Evolutionary conservation across 805 yeast species (phyloP).

Genomic region (Candida golubevii): DNA sequence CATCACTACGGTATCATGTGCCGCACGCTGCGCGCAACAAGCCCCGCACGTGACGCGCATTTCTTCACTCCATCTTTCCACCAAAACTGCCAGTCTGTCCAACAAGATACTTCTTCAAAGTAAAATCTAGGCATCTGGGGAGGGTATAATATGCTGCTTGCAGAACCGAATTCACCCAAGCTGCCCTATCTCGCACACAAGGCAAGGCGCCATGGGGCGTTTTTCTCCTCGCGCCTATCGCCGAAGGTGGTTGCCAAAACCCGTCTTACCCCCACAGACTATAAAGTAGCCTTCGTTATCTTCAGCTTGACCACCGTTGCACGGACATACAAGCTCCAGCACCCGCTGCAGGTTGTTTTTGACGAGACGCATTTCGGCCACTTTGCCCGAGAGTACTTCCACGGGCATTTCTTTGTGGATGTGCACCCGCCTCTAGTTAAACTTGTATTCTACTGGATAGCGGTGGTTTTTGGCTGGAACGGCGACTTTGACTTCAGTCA

Average conservation of each 20-base stretch:
- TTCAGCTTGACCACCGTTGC: constrained; percentile 21
- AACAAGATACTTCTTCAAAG: neutral
- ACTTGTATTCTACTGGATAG: constrained; percentile 52
- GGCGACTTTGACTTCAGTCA: constrained; percentile 35
- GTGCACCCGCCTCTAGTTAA: constrained; percentile 72
- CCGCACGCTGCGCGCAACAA: too few species aligned
- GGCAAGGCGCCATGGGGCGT: constrained; percentile 30
- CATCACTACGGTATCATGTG: too few species aligned
- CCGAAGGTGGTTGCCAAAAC: constrained; percentile 14
- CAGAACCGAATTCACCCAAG: neutral
- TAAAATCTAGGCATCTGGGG: too few species aligned
- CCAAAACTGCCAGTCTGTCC: neutral
- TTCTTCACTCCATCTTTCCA: neutral
- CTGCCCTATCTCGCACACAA: constrained; percentile 23
- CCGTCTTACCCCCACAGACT: constrained; percentile 15
- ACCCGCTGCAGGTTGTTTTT: constrained; percentile 41
- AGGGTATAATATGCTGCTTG: neutral
- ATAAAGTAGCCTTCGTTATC: constrained; percentile 1
- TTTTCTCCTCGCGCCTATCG: constrained; percentile 21
- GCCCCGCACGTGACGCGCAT: too few species aligned
- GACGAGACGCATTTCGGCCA: constrained; percentile 45
- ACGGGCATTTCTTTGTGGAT: constrained; percentile 62
- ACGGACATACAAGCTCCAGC: constrained; percentile 30
- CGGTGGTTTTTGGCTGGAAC: constrained; percentile 49
- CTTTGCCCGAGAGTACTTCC: constrained; percentile 41